phyloP scores from a whole-genome alignment of 2,329 filamentous ascomycete species.

The Aspergillus tamarii region DNA sequence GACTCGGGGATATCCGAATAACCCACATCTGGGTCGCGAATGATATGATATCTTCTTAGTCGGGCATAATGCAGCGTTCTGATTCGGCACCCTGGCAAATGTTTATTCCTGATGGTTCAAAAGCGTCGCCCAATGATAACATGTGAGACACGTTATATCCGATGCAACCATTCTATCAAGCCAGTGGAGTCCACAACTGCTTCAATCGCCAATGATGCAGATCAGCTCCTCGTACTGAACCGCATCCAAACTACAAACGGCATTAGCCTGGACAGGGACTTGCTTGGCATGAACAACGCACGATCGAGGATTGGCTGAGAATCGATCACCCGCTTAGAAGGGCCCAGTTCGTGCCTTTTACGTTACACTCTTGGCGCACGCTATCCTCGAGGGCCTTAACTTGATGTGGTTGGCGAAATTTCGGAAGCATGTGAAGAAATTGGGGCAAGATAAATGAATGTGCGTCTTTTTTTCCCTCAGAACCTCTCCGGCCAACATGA shows the following conservation, averaged over 20 bases:
- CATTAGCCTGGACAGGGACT: background rate
- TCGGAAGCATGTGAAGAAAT: conserved; percentile 14
- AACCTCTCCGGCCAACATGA: background rate
- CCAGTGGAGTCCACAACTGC: conserved; percentile 9
- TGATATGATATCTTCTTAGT: background rate
- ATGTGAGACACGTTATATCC: conserved; percentile 21
- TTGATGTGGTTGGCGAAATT: background rate
- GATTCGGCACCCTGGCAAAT: background rate
- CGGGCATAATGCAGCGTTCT: background rate
- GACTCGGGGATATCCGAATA: conserved; percentile 8
- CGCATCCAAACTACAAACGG: background rate
- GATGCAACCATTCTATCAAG: conserved; percentile 23
- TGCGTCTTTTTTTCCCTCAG: conserved; percentile 6
- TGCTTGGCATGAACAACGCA: conserved; percentile 5
- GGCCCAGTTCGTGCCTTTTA: conserved; percentile 5
- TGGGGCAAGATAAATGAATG: conserved; percentile 7
- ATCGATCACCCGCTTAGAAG: conserved; percentile 5
- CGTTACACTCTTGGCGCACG: conserved; percentile 4
- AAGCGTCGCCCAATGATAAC: conserved; percentile 14
- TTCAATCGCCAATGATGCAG: conserved; percentile 9
- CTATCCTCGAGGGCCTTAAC: background rate
- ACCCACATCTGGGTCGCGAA: background rate
- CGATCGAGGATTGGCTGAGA: conserved; percentile 8
- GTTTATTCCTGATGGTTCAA: conserved; percentile 1
- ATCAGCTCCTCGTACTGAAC: conserved; percentile 10